phyloP scores from a whole-genome alignment of 2,329 filamentous ascomycete genomes.

The Penicillium sp. region DNA sequence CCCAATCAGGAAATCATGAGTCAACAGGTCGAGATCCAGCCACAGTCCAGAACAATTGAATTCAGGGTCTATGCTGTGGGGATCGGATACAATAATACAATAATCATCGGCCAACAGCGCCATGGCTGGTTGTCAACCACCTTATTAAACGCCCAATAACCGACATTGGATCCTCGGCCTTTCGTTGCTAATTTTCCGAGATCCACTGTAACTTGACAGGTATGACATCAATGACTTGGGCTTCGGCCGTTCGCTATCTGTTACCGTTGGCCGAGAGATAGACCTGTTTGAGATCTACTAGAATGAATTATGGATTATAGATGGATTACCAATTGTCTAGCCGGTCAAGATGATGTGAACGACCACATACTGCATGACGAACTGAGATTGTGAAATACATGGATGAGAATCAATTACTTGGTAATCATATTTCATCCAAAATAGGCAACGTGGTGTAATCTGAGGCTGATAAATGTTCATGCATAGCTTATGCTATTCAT shows the following conservation, averaged over 20 bases:
- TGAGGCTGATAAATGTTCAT: neutral
- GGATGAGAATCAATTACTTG: neutral
- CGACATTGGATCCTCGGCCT: neutral
- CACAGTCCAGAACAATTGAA: neutral
- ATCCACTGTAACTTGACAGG: neutral
- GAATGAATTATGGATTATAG: neutral
- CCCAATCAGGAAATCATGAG: neutral
- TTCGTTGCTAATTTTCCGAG: neutral
- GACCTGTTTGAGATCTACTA: neutral
- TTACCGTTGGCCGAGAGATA: neutral
- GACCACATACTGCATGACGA: neutral
- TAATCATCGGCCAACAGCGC: neutral
- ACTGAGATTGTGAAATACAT: neutral
- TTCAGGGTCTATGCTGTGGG: neutral
- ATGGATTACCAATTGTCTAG: neutral
- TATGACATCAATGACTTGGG: slow-evolving; percentile 3
- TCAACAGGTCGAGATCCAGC: neutral
- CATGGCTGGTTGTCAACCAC: neutral
- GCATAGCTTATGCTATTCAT: neutral
- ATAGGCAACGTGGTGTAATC: neutral
- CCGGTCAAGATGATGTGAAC: neutral
- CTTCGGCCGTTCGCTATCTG: neutral
- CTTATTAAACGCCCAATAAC: neutral
- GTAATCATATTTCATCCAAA: neutral
- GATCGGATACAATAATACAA: neutral